A percentile compares a stretch with the other conserved stretches of the same genome.
phyloP scores from a whole-genome alignment of 257 asterid genomes.

The Lantana camara region DNA sequence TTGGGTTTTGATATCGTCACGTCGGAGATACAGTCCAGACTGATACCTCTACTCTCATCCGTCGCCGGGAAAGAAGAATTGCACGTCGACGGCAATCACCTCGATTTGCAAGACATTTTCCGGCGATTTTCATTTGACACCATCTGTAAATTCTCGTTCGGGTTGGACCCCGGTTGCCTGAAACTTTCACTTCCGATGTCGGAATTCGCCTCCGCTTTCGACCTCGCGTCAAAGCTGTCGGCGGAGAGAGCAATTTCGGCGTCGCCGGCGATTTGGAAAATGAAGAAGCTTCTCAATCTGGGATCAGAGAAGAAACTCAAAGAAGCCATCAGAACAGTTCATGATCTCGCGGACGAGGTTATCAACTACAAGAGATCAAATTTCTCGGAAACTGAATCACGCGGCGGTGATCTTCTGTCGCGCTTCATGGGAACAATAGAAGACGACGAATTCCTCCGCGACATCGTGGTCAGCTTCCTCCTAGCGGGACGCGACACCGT shows the following conservation, averaged over 20 bases:
- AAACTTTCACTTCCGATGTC: slow-evolving; percentile 46
- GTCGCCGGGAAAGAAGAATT: background rate
- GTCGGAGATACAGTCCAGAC: slow-evolving; percentile 42
- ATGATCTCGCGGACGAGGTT: slow-evolving; percentile 21
- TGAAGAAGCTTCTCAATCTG: slow-evolving; percentile 44
- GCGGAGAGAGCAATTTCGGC: slow-evolving; percentile 55
- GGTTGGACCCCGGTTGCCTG: slow-evolving; percentile 59
- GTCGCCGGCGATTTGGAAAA: slow-evolving; percentile 53
- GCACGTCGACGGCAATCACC: background rate
- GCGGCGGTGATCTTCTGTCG: slow-evolving; percentile 29
- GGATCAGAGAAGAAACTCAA: slow-evolving; percentile 56
- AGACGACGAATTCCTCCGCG: slow-evolving; percentile 45
- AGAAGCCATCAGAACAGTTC: slow-evolving; percentile 41
- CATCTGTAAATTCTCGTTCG: slow-evolving; percentile 58
- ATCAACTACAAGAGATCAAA: slow-evolving; percentile 10
- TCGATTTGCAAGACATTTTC: slow-evolving; percentile 66
- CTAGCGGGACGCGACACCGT: slow-evolving; percentile 62
- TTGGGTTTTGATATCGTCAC: slow-evolving; percentile 45
- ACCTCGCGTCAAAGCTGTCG: slow-evolving; percentile 51
- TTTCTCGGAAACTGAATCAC: background rate
- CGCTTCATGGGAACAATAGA: slow-evolving; percentile 46
- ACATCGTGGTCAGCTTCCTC: slow-evolving; percentile 54
- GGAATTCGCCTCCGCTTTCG: slow-evolving; percentile 47
- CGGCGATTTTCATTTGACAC: slow-evolving; percentile 58
- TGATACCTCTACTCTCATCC: slow-evolving; percentile 46